Percentiles rank a stretch among this genome's conserved stretches.
phyloP scores from a whole-genome alignment of 352 stramenopile species.

The Aphanomyces stellatus region DNA sequence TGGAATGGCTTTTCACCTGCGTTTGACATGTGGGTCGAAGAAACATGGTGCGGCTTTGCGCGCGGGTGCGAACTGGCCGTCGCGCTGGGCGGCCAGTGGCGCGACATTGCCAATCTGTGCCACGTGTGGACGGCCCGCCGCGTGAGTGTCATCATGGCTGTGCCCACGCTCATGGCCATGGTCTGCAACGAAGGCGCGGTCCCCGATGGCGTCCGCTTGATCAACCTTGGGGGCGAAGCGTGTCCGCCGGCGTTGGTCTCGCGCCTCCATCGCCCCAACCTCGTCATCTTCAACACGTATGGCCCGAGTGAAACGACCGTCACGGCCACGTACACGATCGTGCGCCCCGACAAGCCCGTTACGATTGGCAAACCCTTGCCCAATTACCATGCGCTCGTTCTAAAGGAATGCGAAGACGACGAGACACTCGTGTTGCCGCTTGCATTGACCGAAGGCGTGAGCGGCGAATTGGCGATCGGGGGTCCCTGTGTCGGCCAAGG shows the following conservation, averaged over 20 bases:
- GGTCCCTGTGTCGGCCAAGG: neutral
- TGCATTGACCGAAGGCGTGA: neutral
- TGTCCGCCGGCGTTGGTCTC: neutral
- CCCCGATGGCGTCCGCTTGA: neutral
- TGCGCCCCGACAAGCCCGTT: neutral
- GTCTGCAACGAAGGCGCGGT: neutral
- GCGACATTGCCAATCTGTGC: neutral
- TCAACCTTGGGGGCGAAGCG: constrained; percentile 1
- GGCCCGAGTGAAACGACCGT: neutral
- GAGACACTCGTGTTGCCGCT: neutral
- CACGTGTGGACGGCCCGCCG: neutral
- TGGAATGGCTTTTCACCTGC: constrained; percentile 3
- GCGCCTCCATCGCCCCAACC: neutral
- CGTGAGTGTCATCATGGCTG: constrained; percentile 1
- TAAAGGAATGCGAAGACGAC: neutral
- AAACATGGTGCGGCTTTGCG: constrained; percentile 3
- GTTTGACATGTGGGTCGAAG: constrained; percentile 11
- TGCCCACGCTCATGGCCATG: constrained; percentile 10
- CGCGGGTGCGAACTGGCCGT: neutral
- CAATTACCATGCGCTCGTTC: neutral
- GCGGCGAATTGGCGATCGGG: neutral
- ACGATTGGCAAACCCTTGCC: constrained; percentile 2
- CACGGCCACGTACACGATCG: neutral
- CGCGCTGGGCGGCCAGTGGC: neutral
- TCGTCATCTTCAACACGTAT: neutral